Percentiles rank a stretch among this genome's conserved stretches.
phyloP scores from a whole-genome alignment of 140 eudicot genomes.

The Cichorium intybus region DNA sequence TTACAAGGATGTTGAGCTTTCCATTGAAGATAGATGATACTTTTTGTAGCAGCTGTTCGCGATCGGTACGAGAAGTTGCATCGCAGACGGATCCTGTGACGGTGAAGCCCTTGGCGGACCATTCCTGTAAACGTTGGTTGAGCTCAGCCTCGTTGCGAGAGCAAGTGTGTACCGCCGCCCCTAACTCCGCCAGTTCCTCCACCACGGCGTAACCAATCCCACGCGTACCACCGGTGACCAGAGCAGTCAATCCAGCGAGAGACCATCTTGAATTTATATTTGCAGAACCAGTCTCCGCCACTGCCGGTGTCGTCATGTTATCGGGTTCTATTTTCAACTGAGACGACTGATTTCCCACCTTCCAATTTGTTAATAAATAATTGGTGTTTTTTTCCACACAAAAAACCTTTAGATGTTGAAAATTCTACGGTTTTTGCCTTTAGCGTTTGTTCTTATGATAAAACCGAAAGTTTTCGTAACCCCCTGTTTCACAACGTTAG shows the following conservation, averaged over 20 bases:
- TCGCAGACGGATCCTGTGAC: conserved; percentile 66
- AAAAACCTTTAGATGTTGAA: too few species aligned
- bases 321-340: background rate
- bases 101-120: conserved; percentile 53
- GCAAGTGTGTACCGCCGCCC: conserved; percentile 70
- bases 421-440: too few species aligned
- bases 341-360: too few species aligned
- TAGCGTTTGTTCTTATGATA: too few species aligned
- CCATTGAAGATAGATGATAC: conserved; percentile 50
- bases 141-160: conserved; percentile 61
- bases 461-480: too few species aligned
- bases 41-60: conserved; percentile 45
- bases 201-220: conserved; percentile 86
- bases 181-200: conserved; percentile 74
- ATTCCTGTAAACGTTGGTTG: conserved; percentile 50
- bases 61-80: conserved; percentile 39
- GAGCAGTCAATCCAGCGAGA: conserved; percentile 75
- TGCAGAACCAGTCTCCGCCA: background rate
- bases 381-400: too few species aligned
- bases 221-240: conserved; percentile 95
- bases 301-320: background rate
- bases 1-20: conserved; percentile 73
- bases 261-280: conserved; percentile 57
- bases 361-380: too few species aligned
- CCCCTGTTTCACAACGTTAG: too few species aligned